Base-by-base conservation (phyloP, 768 basidiomycete genomes). In the Suillus hirtellus region DNA sequence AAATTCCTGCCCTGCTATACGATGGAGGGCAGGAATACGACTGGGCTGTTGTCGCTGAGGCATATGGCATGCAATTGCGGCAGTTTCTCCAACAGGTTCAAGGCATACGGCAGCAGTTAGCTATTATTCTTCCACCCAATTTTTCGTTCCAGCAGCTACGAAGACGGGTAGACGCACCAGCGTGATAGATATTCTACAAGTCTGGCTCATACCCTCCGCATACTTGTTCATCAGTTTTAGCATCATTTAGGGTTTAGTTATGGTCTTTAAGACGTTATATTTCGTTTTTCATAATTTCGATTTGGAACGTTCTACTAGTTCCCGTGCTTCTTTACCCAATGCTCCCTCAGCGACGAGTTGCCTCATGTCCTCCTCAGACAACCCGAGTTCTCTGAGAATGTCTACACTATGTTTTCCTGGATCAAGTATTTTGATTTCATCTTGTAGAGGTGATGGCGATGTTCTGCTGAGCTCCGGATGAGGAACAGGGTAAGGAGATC, bases 391-490 rank as follows among this genome's bases (percentile, higher is more conserved):
- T 14, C 58, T 65, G 34, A 90, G 76, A 42, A 90, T 75, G 44
- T 82, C 81, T 12, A 77, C 66, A 12, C 82, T 88, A 71, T 90
- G 84, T 31, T 76, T 63, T 34, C 89, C 89, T 7, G 86, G 81
- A 46, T 71, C 49, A 27, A 86, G 70, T 11, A 76, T 61, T 31
- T 62, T 67, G 10, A 63, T 43, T 31, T 49, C 61, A 38, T 62
- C 44, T 15, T 60, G 37, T 53, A 55, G 64, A 55, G 64, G 54
- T 52, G 64, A 66, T 12, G 73, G 68, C 0, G 78, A 75, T 2
- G 75, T 75, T 53, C 76, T 68, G 34, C 71, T 72, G 17, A 88
- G 69, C 35, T 70, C 72, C 19, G 87, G 86, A 68, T 89, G 87
- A 49, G 82, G 80, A n/a, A 72, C 68, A 6, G 89, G 87, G 21